A percentile compares a stretch with the other conserved stretches of the same genome.
Evolutionary conservation across 768 basidiomycete species (phyloP).

Genomic region (Leccinum boreale): DNA sequence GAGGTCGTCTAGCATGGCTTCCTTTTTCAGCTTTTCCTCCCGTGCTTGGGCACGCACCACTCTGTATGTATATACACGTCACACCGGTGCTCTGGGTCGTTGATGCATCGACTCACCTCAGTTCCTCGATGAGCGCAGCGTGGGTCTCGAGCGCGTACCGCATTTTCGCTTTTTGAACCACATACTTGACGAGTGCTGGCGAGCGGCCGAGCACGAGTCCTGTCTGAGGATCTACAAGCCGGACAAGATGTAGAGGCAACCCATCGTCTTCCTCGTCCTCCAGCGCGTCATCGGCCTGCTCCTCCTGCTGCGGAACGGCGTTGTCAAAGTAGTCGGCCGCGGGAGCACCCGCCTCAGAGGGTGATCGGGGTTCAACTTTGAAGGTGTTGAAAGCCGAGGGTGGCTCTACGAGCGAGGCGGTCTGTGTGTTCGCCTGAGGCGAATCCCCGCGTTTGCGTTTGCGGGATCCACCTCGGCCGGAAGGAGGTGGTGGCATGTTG

Average conservation of each 20-base stretch:
- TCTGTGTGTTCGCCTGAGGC: slow-evolving; percentile 20
- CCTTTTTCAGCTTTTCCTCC: slow-evolving; percentile 57
- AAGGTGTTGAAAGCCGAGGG: slow-evolving; percentile 52
- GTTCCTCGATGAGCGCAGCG: slow-evolving; percentile 60
- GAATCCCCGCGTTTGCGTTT: slow-evolving; percentile 62
- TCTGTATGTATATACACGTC: slow-evolving; percentile 14
- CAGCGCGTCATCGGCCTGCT: slow-evolving; percentile 13
- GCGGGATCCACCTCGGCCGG: slow-evolving; percentile 65
- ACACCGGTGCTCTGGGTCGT: neutral
- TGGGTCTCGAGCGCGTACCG: slow-evolving; percentile 67
- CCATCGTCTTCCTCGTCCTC: slow-evolving; percentile 40
- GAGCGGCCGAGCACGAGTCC: slow-evolving; percentile 67
- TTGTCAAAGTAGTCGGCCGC: slow-evolving; percentile 33
- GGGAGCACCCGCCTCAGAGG: slow-evolving; percentile 33
- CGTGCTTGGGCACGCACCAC: slow-evolving; percentile 48
- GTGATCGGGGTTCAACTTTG: slow-evolving; percentile 57
- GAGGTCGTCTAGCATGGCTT: slow-evolving; percentile 54
- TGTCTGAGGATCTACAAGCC: slow-evolving; percentile 52
- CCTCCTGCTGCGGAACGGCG: slow-evolving; percentile 12
- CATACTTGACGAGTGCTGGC: slow-evolving; percentile 70
- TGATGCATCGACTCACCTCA: slow-evolving; percentile 32
- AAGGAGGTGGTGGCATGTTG: slow-evolving; percentile 69
- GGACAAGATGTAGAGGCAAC: slow-evolving; percentile 52
- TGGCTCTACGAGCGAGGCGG: slow-evolving; percentile 19
- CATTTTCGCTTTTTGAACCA: slow-evolving; percentile 68